Evolutionary conservation across 805 yeast genomes (phyloP), one percentile per base, ranked within the genome.

Genomic region (Candida maesae): DNA sequence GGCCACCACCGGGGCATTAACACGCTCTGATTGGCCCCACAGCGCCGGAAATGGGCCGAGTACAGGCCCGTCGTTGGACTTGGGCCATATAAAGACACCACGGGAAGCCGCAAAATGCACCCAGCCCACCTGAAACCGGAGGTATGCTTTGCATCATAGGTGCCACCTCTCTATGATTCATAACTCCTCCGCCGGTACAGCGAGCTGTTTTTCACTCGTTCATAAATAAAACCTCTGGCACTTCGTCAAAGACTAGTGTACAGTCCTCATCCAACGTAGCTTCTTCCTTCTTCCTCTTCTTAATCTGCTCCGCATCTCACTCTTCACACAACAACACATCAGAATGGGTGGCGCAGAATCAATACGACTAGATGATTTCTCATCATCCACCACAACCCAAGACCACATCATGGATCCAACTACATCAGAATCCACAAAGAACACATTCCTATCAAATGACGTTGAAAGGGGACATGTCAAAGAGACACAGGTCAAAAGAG

Each of bases 401-500:
- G 16, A 33, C 21, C 30, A 33, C 18, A 27, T 31, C 23, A 16
- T 30, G 6, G 39, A 35, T 29, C 30, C 41, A 20, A 29, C 43
- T 5, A 31, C 16, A n/a, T 35, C 37, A 13, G 35, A 38, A 10
- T 13, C 38, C 24, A 37, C 41, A 14, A 45, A 45, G 25, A 37
- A 33, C 17, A 14, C 34, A 12, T 13, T 25, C 9, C 19, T 11
- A 10, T 14, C 42, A 6, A 39, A 37, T 7, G 47, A 43, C 24
- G 44, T 41, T 6, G 47, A 46, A 16, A 15, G 44, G 18, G 51
- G 51, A 17, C 41, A 44, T 7, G 42, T 47, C 12, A 55, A 53
- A 25, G 65, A 66, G 15, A 63, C 69, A 4, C 71, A 75, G 50
- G 80, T 78, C 44, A 73, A 75, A 50, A 68, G 89, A 58, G 74